Conservation (phyloP, 108 stramenopile species). For the Cyclotella atomus region DNA sequence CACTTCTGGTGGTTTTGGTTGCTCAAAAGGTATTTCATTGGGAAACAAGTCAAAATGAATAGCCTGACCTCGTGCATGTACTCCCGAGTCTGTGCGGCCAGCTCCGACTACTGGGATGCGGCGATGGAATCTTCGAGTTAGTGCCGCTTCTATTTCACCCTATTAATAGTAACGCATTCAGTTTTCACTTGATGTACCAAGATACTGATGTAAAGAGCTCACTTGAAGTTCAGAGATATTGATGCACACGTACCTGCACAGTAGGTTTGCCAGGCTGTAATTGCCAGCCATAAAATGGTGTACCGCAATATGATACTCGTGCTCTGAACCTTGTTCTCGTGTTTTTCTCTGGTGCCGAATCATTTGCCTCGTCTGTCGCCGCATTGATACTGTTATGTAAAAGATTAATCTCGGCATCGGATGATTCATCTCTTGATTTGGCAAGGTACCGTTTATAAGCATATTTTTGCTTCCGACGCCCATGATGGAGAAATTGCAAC, state of each 20-base stretch:
- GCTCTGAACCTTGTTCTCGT: slow-evolving; percentile 26
- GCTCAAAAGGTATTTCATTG: slow-evolving; percentile 22
- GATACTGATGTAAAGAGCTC: neutral
- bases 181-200: no score
- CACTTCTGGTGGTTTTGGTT: neutral
- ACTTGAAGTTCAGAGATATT: neutral
- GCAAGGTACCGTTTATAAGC: neutral
- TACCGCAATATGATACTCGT: slow-evolving; percentile 27
- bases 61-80: slow-evolving; percentile 87
- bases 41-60: slow-evolving; percentile 80
- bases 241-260: slow-evolving; percentile 10
- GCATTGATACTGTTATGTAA: neutral
- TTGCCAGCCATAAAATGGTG: slow-evolving; percentile 33
- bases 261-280: slow-evolving; percentile 14
- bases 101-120: slow-evolving; percentile 75
- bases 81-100: slow-evolving; percentile 83
- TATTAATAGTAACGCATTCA: slow-evolving; percentile 26
- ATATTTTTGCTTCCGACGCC: slow-evolving; percentile 1
- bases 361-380: neutral
- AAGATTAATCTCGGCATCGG: neutral
- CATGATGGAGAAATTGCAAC: neutral
- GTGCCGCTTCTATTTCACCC: slow-evolving; percentile 70
- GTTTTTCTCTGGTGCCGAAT: neutral
- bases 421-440: neutral
- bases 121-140: slow-evolving; percentile 61